These are phyloP conservation scores for Linaria vulgaris DNA, from an alignment of 257 asterid species.

Conservation along the genomic window DNA sequence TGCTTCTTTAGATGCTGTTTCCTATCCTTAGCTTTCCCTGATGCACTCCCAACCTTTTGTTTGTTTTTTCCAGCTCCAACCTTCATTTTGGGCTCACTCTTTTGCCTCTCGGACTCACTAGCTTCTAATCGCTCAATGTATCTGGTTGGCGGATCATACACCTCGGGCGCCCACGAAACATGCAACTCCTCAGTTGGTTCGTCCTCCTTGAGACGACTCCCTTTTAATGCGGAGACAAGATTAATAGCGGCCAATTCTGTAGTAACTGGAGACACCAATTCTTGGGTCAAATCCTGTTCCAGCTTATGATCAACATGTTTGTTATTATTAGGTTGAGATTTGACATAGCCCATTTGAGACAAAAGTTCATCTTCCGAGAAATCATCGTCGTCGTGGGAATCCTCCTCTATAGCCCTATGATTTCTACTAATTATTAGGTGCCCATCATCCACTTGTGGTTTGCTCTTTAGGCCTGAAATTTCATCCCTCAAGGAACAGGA, in stretches of 20 bases:
- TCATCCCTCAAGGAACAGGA: constrained; percentile 15
- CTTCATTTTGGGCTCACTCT: constrained; percentile 33
- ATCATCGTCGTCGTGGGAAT: constrained; percentile 31
- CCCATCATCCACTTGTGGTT: constrained; percentile 25
- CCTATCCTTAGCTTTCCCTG: constrained; percentile 32
- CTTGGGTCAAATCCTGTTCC: constrained; percentile 26
- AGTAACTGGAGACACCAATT: constrained; percentile 16
- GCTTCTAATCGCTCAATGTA: constrained; percentile 27
- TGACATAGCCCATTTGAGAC: constrained; percentile 40
- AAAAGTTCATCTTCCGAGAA: constrained; percentile 36
- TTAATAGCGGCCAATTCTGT: constrained; percentile 30
- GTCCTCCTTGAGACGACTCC: constrained; percentile 40
- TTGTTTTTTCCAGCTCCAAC: constrained; percentile 36
- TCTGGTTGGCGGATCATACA: constrained; percentile 46
- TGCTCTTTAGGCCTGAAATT: constrained; percentile 12
- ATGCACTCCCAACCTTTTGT: constrained; percentile 27
- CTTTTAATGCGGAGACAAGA: constrained; percentile 53
- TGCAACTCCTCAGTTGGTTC: constrained; percentile 26
- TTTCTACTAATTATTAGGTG: not conserved
- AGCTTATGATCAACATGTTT: not conserved
- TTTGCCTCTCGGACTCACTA: constrained; percentile 27
- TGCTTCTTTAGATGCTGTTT: constrained; percentile 36
- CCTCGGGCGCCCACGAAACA: constrained; percentile 50
- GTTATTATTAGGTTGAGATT: constrained; percentile 4
- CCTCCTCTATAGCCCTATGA: constrained; percentile 8